Evolutionary conservation across 257 asterid genomes (phyloP).

Genomic region (Lantana camara): DNA sequence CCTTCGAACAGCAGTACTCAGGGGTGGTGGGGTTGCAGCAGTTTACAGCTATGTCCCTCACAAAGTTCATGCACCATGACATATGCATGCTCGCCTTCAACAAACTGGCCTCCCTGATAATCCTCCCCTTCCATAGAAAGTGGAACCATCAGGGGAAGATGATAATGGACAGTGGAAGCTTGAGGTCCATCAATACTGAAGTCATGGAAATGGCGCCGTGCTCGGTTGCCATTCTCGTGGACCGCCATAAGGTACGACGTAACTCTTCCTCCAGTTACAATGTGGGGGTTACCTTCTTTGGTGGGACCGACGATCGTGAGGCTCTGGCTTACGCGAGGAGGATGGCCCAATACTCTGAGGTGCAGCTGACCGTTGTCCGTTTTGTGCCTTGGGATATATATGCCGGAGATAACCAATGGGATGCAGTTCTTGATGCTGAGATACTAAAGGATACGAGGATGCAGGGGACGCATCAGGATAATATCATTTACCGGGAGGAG

Average conservation of each 20-base stretch:
- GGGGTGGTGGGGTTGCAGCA: conserved; percentile 48
- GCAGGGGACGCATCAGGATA: conserved; percentile 62
- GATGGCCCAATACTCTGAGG: conserved; percentile 56
- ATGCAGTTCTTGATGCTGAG: conserved; percentile 80
- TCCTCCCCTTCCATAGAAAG: conserved; percentile 77
- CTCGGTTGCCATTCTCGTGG: conserved; percentile 73
- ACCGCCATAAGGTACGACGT: conserved; percentile 64
- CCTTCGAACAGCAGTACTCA: conserved; percentile 42
- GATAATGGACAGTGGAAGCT: conserved; percentile 47
- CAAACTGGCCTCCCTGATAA: conserved; percentile 57
- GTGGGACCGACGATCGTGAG: conserved; percentile 88
- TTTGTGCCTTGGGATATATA: conserved; percentile 63
- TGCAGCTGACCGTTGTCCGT: conserved; percentile 61
- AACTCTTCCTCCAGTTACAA: conserved; percentile 34
- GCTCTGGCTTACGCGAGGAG: conserved; percentile 69
- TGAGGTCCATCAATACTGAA: conserved; percentile 58
- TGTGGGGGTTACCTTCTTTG: conserved; percentile 71
- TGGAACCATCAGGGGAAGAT: conserved; percentile 85
- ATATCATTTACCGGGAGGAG: conserved; percentile 70
- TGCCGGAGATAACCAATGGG: conserved; percentile 75
- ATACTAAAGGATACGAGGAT: conserved; percentile 66
- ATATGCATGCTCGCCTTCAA: conserved; percentile 69
- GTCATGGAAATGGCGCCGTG: conserved; percentile 84
- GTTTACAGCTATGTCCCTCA: conserved; percentile 68
- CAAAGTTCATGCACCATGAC: conserved; percentile 77